phyloP scores from a whole-genome alignment of 2,329 filamentous ascomycete species.

The Calonectria pseudoturangicola region DNA sequence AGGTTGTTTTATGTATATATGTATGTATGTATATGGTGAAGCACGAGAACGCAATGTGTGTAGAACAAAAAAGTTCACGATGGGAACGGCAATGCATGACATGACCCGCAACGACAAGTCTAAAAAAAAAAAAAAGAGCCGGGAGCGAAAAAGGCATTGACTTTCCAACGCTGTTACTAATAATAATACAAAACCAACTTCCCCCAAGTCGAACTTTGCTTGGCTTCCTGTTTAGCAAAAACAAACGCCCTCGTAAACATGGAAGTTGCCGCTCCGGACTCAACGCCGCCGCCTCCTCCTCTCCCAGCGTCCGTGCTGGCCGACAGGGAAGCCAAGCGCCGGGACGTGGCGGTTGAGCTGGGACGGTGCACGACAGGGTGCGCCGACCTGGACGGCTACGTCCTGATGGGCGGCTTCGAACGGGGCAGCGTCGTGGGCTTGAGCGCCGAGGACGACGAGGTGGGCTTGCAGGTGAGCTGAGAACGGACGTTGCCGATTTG shows the following conservation, averaged over 20 bases:
- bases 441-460: slow-evolving; percentile 70
- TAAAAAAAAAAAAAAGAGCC: neutral
- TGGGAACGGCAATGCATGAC: neutral
- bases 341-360: slow-evolving; percentile 54
- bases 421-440: slow-evolving; percentile 72
- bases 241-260: neutral
- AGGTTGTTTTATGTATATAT: neutral
- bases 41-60: neutral
- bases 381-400: slow-evolving; percentile 67
- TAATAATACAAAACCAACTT: neutral
- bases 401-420: slow-evolving; percentile 70
- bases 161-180: neutral
- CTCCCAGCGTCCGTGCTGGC: slow-evolving; percentile 66
- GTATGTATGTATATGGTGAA: neutral
- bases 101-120: neutral
- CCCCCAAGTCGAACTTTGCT: neutral
- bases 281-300: slow-evolving; percentile 70
- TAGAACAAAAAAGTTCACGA: neutral
- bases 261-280: slow-evolving; percentile 54
- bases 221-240: neutral
- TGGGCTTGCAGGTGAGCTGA: slow-evolving; percentile 66
- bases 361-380: slow-evolving; percentile 66
- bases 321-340: slow-evolving; percentile 61
- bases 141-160: neutral
- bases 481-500: no score